Base-by-base conservation (phyloP, 371 early-diverging fungal genomes). In the Mucor lusitanicus region DNA sequence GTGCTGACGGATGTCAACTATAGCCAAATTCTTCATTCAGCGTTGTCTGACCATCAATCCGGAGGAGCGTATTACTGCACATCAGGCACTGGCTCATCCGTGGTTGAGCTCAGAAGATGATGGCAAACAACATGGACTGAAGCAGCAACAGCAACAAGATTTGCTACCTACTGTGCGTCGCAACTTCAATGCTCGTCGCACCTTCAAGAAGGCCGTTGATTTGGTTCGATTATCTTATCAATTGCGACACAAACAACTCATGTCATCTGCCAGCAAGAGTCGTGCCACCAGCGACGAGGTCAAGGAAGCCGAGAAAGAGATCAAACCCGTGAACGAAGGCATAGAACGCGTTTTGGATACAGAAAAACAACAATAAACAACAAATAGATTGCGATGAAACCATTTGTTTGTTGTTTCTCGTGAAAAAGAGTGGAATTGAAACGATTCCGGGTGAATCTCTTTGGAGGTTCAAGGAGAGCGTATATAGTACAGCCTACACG, bases 21-120 rank as follows among this genome's bases (percentile, higher is more conserved):
- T n/a, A 89, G 94, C 94, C 64, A 94, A 93, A 78, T 87, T 91
- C 70, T 94, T 96, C 65, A 90, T 96, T 54, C 76, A 76, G 13
- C 70, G 68, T 6, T 66, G 80, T 39, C 55, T 91, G 7, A 75
- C 69, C 2, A 59, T 87, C 9, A 71, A 84, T 33, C 84, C 87
- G 2, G 53, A 28, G 1, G 57, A 69, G 44, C 73, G 91, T 23
- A 86, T 87, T 44, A 85, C 87, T 12, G 91, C 91, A 1, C 74
- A 66, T 13, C 74, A 88, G 28, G 91, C 91, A 11, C 68, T 91
- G 30, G 40, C 72, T 19, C 90, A 90, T 62, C 86, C 84, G 5
- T 89, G 92, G 88, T 74, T 92, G 33, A 59, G 59, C 23, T 50
- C 50, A 50, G 8, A 50, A 27, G 27, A 11, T 59, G 42, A 25